These are phyloP conservation scores for Paramecium sonneborni DNA, from an alignment of 73 alveolate genomes.

Conservation along the genomic window DNA sequence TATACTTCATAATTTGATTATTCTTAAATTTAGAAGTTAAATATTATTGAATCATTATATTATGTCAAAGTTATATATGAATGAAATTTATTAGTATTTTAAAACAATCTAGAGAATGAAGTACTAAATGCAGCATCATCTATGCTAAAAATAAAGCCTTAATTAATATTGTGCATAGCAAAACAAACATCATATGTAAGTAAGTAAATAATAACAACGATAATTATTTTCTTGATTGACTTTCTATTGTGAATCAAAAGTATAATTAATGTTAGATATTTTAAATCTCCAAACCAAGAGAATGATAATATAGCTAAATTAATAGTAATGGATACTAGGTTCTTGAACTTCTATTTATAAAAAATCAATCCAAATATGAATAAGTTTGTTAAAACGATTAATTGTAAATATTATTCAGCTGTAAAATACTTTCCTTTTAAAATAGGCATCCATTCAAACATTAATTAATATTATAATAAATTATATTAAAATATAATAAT, in stretches of 20 bases:
- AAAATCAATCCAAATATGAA: not conserved
- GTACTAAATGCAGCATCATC: constrained; percentile 26
- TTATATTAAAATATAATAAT: not conserved
- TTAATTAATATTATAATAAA: not conserved
- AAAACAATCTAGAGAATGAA: not conserved
- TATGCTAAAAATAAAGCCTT: not conserved
- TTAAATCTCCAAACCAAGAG: constrained; percentile 21
- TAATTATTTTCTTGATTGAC: not conserved
- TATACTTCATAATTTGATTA: not conserved
- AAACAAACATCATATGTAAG: constrained; percentile 31
- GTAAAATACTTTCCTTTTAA: constrained; percentile 47
- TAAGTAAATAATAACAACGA: not conserved
- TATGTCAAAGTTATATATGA: not conserved
- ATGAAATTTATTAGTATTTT: not conserved
- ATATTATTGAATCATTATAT: not conserved
- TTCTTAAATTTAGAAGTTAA: not conserved
- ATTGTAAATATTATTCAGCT: constrained; percentile 30
- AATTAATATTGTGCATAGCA: constrained; percentile 30
- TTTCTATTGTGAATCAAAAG: not conserved
- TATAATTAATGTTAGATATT: not conserved
- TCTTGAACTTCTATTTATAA: not conserved
- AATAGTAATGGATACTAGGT: not conserved
- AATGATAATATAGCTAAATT: not conserved
- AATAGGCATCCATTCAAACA: constrained; percentile 59
- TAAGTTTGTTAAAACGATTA: not conserved